Evolutionary conservation across 1,139 yeast species (phyloP), one percentile per base, ranked within the genome.

Genomic region (Candida sanyaensis): DNA sequence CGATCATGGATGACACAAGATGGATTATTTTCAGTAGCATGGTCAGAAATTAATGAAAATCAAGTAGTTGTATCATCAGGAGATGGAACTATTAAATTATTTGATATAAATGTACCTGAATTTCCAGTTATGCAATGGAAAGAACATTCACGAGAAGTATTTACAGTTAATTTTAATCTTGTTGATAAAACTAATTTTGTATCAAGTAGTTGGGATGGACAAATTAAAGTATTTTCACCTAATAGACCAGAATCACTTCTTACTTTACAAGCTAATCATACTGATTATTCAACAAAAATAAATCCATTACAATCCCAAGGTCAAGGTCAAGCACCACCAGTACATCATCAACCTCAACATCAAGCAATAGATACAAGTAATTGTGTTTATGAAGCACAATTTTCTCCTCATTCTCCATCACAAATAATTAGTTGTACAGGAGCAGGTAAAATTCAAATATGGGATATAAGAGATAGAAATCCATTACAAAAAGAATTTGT

Each of bases 181-280:
- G 85, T 87, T 2, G 92, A 88, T 55, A 92, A 91, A 64, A 60
- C 78, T 1, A 73, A 74, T 28, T 88, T 92, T 64, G 83, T 86
- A 37, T 79, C 93, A 21, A 78, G 92, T 27, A 87, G 96, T 23
- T 93, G 98, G 98, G 98, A 93, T 65, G 97, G 97, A 0, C 74
- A 86, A 1, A 80, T 92, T 43, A 90, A 89, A 65, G 62, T 93
- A 7, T 81, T 85, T 85, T 68, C 84, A 0, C 93, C 96, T 0
- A 68, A 69, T 30, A 72, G 93, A 45, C 71, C 73, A 11, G 68
- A 74, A 34, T 84, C 95, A 13, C 50, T 90, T 46, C 44, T 80
- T 50, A 89, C 96, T 0, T 68, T 90, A 46, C 57, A 60, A 37
- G 75, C 81, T 1, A 24, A 32, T 7, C 54, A 60, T n/a, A 64